phyloP scores from a whole-genome alignment of 2,329 filamentous ascomycete species.

The Harringtonia lauricola region DNA sequence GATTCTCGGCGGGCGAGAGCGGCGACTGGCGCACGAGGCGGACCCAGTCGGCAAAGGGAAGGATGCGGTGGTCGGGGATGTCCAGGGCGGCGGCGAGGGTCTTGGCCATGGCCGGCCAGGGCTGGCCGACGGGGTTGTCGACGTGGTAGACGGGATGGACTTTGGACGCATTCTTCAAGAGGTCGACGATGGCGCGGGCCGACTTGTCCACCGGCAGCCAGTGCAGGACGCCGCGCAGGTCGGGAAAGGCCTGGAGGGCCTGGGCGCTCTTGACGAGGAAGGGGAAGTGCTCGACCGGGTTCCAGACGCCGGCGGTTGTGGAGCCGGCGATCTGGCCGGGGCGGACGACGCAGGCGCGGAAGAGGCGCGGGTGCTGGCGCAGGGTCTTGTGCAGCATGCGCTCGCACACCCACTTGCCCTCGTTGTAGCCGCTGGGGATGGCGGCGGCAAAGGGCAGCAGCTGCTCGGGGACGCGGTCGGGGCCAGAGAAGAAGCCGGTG shows the following conservation, averaged over 20 bases:
- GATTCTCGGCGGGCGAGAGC: too few species aligned
- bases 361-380: conserved; percentile 25
- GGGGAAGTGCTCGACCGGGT: conserved; percentile 16
- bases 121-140: too few species aligned
- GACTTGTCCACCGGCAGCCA: neutral
- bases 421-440: conserved; percentile 35
- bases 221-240: neutral
- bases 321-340: conserved; percentile 43
- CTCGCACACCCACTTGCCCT: conserved; percentile 41
- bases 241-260: too few species aligned
- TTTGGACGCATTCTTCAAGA: too few species aligned
- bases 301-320: conserved; percentile 39
- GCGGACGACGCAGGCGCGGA: conserved; percentile 31
- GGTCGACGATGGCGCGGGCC: too few species aligned
- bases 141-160: too few species aligned
- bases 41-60: too few species aligned
- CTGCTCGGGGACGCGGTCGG: conserved; percentile 30
- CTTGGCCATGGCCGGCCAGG: too few species aligned
- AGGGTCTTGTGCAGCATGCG: conserved; percentile 36
- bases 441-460: conserved; percentile 25
- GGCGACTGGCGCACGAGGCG: too few species aligned
- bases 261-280: too few species aligned
- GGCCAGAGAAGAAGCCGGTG: conserved; percentile 20
- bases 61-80: too few species aligned
- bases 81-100: too few species aligned